These are phyloP conservation scores for Cutaneotrichosporon sp. DNA, from an alignment of 1,284 basidiomycete species.

Conservation along the genomic window DNA sequence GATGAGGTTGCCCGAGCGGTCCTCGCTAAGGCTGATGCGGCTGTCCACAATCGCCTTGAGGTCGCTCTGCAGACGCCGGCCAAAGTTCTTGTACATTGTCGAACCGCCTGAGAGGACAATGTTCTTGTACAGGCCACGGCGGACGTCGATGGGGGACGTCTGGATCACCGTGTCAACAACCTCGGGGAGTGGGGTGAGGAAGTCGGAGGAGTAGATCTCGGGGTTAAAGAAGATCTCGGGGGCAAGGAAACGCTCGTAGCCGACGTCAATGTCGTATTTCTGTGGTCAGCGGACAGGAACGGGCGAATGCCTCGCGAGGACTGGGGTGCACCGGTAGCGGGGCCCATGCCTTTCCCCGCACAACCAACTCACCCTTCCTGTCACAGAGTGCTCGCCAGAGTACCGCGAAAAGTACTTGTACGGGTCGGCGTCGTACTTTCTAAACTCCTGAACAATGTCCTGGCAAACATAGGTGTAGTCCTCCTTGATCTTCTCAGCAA, in stretches of 20 bases:
- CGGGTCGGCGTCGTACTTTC: slow-evolving; percentile 95
- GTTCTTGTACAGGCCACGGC: slow-evolving; percentile 94
- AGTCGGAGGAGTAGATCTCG: slow-evolving; percentile 96
- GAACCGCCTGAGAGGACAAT: slow-evolving; percentile 93
- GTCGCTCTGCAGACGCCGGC: slow-evolving; percentile 89
- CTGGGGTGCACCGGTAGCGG: too few relatives aligned
- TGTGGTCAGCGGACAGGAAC: slow-evolving; percentile 37
- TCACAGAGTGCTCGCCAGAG: slow-evolving; percentile 89
- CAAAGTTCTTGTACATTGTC: slow-evolving; percentile 98
- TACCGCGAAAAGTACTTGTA: slow-evolving; percentile 94
- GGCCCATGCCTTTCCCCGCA: too few relatives aligned
- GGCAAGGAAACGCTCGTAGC: slow-evolving; percentile 98
- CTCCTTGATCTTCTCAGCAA: slow-evolving; percentile 95
- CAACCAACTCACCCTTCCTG: slow-evolving; percentile 65
- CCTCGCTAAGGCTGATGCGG: slow-evolving; percentile 71
- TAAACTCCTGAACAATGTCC: slow-evolving; percentile 98
- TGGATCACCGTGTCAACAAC: slow-evolving; percentile 97
- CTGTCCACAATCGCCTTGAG: slow-evolving; percentile 90
- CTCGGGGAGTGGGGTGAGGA: slow-evolving; percentile 92
- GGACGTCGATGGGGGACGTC: slow-evolving; percentile 90
- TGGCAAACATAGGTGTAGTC: slow-evolving; percentile 98
- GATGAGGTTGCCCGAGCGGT: slow-evolving; percentile 68
- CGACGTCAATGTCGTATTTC: slow-evolving; percentile 89
- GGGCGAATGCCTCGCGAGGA: too few relatives aligned
- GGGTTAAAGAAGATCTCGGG: slow-evolving; percentile 99